Evolutionary conservation across 768 basidiomycete genomes (phyloP), one percentile per base, ranked within the genome.

Genomic region (Boletus edulis): DNA sequence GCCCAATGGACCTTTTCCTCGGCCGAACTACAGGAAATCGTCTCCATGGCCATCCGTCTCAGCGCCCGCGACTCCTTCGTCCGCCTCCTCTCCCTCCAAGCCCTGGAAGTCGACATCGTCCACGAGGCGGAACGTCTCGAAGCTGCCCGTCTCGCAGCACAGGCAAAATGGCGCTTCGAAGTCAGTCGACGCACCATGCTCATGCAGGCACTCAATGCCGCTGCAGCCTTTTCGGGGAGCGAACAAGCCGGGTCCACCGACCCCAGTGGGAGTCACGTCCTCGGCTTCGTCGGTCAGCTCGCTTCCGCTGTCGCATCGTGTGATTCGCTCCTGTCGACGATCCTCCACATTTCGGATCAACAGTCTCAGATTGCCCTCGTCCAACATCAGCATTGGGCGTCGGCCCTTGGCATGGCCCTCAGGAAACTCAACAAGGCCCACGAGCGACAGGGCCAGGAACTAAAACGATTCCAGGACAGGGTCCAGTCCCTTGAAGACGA

Each of bases 371-470:
- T 92, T 4, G 70, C 76, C 14, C 74, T 75, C 38, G 60, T 89
- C 39, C 75, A 83, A 11, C 85, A 90, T 53, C 71, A 77, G 37
- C 91, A 92, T 69, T 83, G 81, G 72, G 78, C 87, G 1, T 88
- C 87, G n/a, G 87, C 90, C 17, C 78, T 92, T 12, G 83, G 85
- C 0, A 81, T 93, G 59, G 89, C 87, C 2, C 67, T 93, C 48
- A 80, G 89, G 12, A 93, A 93, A 78, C 75, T 92, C 29, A 91
- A 92, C 65, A 79, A 78, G 44, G 86, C 86, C 49, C 89, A 88
- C 56, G 82, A 83, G 6, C 81, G 82, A 39, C 81, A 89, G 35
- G 83, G 79, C 0, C 65, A 75, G 2, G 87, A 91, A 27, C 75
- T 89, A 27, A 67, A 72, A 31, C 69, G 73, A 9, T 75, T 80